Evolutionary conservation across 169 alveolate genomes (phyloP).

Genomic region (Plasmodium relictum): DNA sequence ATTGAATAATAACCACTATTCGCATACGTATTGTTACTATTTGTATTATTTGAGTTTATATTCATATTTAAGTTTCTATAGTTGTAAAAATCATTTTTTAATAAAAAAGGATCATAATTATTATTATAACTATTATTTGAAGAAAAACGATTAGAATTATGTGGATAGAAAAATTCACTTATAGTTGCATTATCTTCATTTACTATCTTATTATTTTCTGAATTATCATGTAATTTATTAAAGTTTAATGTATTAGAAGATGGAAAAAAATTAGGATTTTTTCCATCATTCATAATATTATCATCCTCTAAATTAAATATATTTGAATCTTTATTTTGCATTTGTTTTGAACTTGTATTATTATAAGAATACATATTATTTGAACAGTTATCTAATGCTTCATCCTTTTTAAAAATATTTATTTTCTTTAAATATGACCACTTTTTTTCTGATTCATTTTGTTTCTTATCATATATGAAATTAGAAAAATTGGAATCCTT

Average conservation of each 20-base stretch:
- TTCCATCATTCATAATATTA: conserved; percentile 38
- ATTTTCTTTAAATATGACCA: conserved; percentile 66
- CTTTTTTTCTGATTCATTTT: conserved; percentile 34
- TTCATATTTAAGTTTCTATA: conserved; percentile 32
- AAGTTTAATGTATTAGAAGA: conserved; percentile 30
- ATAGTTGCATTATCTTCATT: conserved; percentile 24
- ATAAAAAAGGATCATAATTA: conserved; percentile 33
- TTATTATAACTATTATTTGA: neutral
- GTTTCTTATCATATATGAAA: conserved; percentile 16
- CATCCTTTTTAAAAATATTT: conserved; percentile 48
- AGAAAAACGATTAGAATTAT: conserved; percentile 20
- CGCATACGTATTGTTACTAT: conserved; percentile 3
- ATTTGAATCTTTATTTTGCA: conserved; percentile 21
- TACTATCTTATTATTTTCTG: conserved; percentile 21
- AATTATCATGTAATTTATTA: conserved; percentile 35
- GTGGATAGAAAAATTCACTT: conserved; percentile 2
- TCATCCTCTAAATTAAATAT: conserved; percentile 44
- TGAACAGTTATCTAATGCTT: neutral
- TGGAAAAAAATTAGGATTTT: conserved; percentile 30
- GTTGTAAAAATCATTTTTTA: conserved; percentile 47
- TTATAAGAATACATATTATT: conserved; percentile 9
- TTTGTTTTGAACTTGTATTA: conserved; percentile 5
- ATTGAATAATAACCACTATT: conserved; percentile 21
- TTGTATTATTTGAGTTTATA: conserved; percentile 1
- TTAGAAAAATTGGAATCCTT: neutral